Base-by-base conservation (phyloP, 768 basidiomycete species). In the Strobilomyces echinocephalus region DNA sequence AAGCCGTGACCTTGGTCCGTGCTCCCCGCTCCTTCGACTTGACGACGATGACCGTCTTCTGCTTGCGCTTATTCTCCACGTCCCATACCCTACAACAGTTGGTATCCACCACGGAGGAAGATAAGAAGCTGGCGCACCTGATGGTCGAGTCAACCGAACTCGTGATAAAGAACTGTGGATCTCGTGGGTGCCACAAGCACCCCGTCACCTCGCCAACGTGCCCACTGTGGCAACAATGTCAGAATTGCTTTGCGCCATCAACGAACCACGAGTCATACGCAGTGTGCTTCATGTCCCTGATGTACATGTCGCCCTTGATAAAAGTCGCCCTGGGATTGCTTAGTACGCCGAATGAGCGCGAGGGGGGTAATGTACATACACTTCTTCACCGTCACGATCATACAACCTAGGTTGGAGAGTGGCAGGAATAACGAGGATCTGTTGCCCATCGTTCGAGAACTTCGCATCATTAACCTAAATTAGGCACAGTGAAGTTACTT, bases 211-310 rank as follows among this genome's bases (percentile, higher is more conserved):
- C 95, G 20, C 87, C 85, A 39, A 97, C 95, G 73, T 99, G 97
- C 2, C 97, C 97, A 28, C 95, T 97, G 54, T 18, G 54, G 28
- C 15, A 21, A 46, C 24, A 24, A 11, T n/a, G 50, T 58, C 18
- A 65, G 51, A 16, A 24, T 40, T 11, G 40, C 51, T 36, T 50
- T 38, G 47, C 24, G 34, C 31, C n/a, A 58, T 46, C 18, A 56
- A 24, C 40, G 44, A 26, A 48, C 44, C 60, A 56, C 9, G 28
- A 53, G 46, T 75, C 93, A 60, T 63, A 95, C 95, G 87, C 80
- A n/a, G 97, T 99, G 66, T 98, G 87, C 71, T 92, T 92, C 91
- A 99, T 95, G 72, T 99, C 97, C 52, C 97, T 87, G 60, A 99
- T 90, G 69, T 98, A 99, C 55, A 90, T 91, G 72, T 99, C 97